These are phyloP conservation scores for Pelargonium cotyledonis DNA, from an alignment of 441 rosid species.

Conservation along the genomic window DNA sequence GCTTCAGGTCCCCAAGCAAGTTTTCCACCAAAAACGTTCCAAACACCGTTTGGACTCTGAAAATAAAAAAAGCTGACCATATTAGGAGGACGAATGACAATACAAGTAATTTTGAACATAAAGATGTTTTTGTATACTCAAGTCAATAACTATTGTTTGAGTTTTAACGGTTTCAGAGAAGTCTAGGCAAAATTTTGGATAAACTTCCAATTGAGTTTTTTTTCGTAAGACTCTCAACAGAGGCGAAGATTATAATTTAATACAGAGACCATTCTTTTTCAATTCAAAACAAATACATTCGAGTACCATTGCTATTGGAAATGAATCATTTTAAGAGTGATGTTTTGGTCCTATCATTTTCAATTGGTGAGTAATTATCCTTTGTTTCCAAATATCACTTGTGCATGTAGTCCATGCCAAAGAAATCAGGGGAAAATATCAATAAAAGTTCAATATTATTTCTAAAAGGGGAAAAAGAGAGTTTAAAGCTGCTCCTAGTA, in stretches of 20 bases:
- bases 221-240: not conserved
- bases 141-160: not conserved
- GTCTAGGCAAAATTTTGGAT: not conserved
- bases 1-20: slow-evolving; percentile 58
- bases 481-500: not conserved
- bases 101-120: not conserved
- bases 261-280: too few species aligned
- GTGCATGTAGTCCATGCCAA: not conserved
- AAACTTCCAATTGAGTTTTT: not conserved
- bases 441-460: not conserved
- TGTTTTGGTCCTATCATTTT: too few species aligned
- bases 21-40: slow-evolving; percentile 50
- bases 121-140: not conserved
- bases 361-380: not conserved
- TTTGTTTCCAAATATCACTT: not conserved
- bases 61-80: slow-evolving; percentile 16
- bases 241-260: not conserved
- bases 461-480: not conserved
- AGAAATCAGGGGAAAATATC: not conserved
- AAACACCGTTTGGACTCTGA: slow-evolving; percentile 51
- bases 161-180: not conserved
- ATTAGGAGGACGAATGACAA: not conserved
- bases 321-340: too few species aligned
- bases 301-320: too few species aligned
- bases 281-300: too few species aligned